Evolutionary conservation across 106 monocot species (phyloP).

Genomic region (Dendrobium huoshanense): DNA sequence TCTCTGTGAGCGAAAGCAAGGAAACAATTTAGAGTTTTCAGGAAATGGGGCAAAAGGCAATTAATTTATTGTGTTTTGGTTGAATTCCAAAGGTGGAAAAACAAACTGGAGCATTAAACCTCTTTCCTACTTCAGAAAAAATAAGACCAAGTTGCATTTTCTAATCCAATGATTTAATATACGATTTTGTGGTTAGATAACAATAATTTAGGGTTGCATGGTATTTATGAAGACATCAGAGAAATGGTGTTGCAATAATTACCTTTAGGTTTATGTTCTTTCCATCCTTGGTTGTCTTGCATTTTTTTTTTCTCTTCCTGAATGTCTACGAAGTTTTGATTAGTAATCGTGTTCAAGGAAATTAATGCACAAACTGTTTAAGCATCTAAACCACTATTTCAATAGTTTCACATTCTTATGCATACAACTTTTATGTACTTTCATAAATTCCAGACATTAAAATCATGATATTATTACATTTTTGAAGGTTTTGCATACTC

Average conservation of each 20-base stretch:
- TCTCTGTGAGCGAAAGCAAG: not conserved
- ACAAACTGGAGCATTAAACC: not conserved
- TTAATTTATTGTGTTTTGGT: not conserved
- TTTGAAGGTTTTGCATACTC: slow-evolving; percentile 13
- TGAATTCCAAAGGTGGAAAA: not conserved
- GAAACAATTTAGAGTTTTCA: not conserved
- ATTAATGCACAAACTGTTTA: not conserved
- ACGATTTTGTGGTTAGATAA: not conserved
- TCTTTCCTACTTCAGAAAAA: not conserved
- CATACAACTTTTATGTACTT: not conserved
- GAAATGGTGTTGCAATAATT: no score
- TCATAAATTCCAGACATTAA: not conserved
- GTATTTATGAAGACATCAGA: no score
- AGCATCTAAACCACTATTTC: not conserved
- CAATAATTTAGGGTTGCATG: no score
- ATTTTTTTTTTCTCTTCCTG: not conserved
- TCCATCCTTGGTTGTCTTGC: not conserved
- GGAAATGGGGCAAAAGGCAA: not conserved
- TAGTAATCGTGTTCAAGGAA: not conserved
- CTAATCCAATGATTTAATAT: not conserved
- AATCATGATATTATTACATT: not conserved
- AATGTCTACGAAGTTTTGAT: not conserved
- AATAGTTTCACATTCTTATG: no score
- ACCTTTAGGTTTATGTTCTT: not conserved
- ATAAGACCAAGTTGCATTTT: not conserved